A percentile compares a stretch with the other conserved stretches of the same genome.
These are phyloP conservation scores for Didymella pinodella DNA, from an alignment of 2,329 filamentous ascomycete species.

Conservation along the genomic window DNA sequence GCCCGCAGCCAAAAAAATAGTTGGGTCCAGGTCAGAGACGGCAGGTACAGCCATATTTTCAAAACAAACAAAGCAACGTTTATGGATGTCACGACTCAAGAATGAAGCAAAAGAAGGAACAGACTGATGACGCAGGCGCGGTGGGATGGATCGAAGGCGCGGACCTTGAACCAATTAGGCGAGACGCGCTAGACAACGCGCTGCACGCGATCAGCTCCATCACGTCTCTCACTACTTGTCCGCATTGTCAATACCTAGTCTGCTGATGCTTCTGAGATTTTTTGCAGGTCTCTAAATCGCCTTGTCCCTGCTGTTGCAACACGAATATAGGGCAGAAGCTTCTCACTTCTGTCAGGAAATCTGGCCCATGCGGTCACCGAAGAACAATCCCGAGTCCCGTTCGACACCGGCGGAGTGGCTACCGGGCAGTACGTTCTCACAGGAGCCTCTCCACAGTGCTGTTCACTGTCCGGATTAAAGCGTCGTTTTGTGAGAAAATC, in stretches of 20 bases:
- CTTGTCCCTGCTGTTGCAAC: background rate
- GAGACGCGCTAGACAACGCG: constrained; percentile 11
- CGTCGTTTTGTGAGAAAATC: background rate
- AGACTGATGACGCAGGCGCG: background rate
- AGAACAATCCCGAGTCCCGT: constrained; percentile 13
- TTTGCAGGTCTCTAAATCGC: background rate
- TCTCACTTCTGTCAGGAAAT: background rate
- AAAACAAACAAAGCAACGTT: background rate
- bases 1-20: constrained; percentile 38
- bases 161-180: constrained; percentile 12
- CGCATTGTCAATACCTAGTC: background rate
- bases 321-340: background rate
- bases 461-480: constrained; percentile 4
- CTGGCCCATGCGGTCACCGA: constrained; percentile 15
- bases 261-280: background rate
- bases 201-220: background rate
- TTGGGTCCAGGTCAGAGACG: constrained; percentile 31
- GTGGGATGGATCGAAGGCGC: constrained; percentile 3
- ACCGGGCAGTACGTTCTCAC: constrained; percentile 5
- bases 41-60: constrained; percentile 27
- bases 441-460: constrained; percentile 13
- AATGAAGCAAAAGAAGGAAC: constrained; percentile 6
- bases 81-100: background rate
- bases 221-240: background rate
- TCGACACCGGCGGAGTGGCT: constrained; percentile 12